Evolutionary conservation across 176 grass and related monocot genomes (phyloP).

Genomic region (Triticum dicoccoides): DNA sequence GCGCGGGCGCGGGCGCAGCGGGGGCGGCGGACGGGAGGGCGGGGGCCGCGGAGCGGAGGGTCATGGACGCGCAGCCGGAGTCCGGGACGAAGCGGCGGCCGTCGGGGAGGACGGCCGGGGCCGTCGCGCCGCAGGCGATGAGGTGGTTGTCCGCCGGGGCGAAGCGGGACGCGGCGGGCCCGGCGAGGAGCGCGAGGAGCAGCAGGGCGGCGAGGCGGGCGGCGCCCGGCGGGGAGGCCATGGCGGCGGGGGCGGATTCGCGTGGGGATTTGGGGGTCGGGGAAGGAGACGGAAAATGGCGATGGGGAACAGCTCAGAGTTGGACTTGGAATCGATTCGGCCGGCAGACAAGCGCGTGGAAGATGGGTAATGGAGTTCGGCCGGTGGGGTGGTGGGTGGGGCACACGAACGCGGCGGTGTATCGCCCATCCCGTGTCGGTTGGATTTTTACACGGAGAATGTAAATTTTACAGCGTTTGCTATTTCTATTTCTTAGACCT

Average conservation of each 20-base stretch:
- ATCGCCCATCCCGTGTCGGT: too few relatives aligned
- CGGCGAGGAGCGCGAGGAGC: conserved; percentile 29
- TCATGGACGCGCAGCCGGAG: conserved; percentile 35
- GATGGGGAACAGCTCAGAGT: conserved; percentile 17
- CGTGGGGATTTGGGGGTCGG: background rate
- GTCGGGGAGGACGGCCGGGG: conserved; percentile 48
- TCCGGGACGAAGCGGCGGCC: conserved; percentile 76
- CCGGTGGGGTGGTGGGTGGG: too few relatives aligned
- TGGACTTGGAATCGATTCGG: conserved; percentile 24
- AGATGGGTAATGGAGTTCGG: background rate
- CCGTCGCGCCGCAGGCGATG: conserved; percentile 63
- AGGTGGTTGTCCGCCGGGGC: conserved; percentile 78
- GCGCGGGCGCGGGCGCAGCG: background rate
- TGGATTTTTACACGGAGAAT: too few relatives aligned
- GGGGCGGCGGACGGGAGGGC: conserved; percentile 26
- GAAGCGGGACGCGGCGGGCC: conserved; percentile 37
- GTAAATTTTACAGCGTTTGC: too few relatives aligned
- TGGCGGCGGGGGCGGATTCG: conserved; percentile 33
- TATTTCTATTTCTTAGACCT: too few relatives aligned
- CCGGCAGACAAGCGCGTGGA: background rate
- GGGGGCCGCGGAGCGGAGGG: conserved; percentile 44
- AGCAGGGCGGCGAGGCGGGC: conserved; percentile 26
- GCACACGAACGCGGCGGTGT: too few relatives aligned
- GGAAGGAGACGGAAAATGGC: background rate
- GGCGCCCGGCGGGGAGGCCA: conserved; percentile 46